Evolutionary conservation across 129 eudicot species (phyloP).

Genomic region (Lonicera japonica): DNA sequence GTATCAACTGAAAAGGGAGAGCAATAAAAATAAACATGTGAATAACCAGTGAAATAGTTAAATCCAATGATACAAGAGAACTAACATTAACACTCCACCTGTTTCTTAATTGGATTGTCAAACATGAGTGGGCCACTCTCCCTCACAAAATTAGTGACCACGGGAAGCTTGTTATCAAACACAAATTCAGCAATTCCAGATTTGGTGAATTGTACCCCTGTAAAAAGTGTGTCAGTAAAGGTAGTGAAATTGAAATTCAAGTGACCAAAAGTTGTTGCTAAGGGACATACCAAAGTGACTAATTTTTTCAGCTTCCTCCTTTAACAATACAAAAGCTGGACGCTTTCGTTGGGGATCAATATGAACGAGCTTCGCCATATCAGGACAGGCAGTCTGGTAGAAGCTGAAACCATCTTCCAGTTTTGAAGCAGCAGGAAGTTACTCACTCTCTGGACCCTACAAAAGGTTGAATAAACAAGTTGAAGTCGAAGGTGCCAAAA

Average conservation of each 20-base stretch:
- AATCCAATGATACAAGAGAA: not conserved
- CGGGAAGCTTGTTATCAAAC: slow-evolving; percentile 52
- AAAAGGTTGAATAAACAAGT: slow-evolving; percentile 13
- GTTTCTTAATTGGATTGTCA: slow-evolving; percentile 68
- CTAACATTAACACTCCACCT: slow-evolving; percentile 38
- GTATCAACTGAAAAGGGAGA: too few relatives aligned
- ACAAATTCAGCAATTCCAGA: slow-evolving; percentile 65
- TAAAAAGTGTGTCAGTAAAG: slow-evolving; percentile 9
- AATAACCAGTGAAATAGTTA: too few relatives aligned
- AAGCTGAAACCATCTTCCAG: slow-evolving; percentile 69
- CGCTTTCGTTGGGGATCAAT: slow-evolving; percentile 56
- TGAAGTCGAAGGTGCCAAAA: not conserved
- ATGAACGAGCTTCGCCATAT: slow-evolving; percentile 70
- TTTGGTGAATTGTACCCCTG: slow-evolving; percentile 59
- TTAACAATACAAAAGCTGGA: slow-evolving; percentile 59
- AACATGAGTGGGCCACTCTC: slow-evolving; percentile 59
- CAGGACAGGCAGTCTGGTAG: slow-evolving; percentile 61
- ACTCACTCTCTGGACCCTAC: slow-evolving; percentile 54
- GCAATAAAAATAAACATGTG: too few relatives aligned
- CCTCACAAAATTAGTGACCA: slow-evolving; percentile 52
- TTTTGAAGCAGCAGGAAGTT: slow-evolving; percentile 71
- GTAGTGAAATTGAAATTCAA: not conserved
- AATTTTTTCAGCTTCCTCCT: slow-evolving; percentile 68
- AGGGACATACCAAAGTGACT: slow-evolving; percentile 51
- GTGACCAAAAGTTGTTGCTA: not conserved